Evolutionary conservation across 2,329 filamentous ascomycete genomes (phyloP).

Genomic region (Myriangium duriaei): DNA sequence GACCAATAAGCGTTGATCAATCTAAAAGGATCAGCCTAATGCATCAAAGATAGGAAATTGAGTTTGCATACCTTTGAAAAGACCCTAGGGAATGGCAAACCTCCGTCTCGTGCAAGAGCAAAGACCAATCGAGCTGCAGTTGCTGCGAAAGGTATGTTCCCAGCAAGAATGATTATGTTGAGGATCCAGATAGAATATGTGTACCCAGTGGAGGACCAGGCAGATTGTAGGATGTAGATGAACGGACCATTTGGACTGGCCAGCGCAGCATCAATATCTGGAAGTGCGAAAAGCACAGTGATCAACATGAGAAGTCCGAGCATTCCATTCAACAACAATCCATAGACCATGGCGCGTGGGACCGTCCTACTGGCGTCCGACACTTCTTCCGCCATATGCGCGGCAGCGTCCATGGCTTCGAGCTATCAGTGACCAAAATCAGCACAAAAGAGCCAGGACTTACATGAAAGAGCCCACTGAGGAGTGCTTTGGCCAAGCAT

Average conservation of each 20-base stretch:
- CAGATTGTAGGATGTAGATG: slow-evolving; percentile 18
- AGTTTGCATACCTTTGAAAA: slow-evolving; percentile 10
- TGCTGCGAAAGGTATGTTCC: slow-evolving; percentile 9
- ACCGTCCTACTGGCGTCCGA: slow-evolving; percentile 29
- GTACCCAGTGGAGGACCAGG: slow-evolving; percentile 11
- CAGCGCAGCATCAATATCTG: slow-evolving; percentile 18
- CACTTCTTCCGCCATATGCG: slow-evolving; percentile 33
- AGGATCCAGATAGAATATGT: slow-evolving; percentile 13
- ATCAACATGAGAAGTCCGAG: slow-evolving; percentile 23
- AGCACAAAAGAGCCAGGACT: neutral
- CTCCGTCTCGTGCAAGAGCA: slow-evolving; percentile 17
- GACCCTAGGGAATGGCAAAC: slow-evolving; percentile 15
- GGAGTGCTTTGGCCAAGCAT: slow-evolving; percentile 23
- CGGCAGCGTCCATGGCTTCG: slow-evolving; percentile 16
- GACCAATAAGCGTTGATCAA: slow-evolving; percentile 8
- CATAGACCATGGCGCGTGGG: slow-evolving; percentile 28
- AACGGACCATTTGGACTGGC: slow-evolving; percentile 21
- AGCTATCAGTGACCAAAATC: neutral
- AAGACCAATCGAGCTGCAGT: slow-evolving; percentile 20
- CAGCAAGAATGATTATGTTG: slow-evolving; percentile 14
- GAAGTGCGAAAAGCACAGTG: slow-evolving; percentile 21
- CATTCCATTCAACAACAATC: slow-evolving; percentile 21
- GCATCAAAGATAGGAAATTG: too few species aligned
- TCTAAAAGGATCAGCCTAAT: neutral
- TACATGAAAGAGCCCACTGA: slow-evolving; percentile 17